A percentile compares a stretch with the other conserved stretches of the same genome.
Evolutionary conservation across 1,284 basidiomycete species (phyloP).

Genomic region (Pseudozyma pruni): DNA sequence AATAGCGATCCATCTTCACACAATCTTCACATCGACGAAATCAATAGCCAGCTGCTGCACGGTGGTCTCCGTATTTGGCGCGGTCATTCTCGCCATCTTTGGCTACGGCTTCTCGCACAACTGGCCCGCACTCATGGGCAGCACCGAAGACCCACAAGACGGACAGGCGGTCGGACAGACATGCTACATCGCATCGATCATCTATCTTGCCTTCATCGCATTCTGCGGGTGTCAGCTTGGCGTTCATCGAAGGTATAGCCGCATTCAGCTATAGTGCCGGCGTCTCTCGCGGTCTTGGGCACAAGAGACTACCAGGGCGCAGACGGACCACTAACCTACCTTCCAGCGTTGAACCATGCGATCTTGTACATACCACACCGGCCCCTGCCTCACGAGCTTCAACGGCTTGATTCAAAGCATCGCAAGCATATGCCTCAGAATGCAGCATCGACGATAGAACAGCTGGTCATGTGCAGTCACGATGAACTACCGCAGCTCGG

Average conservation of each 20-base stretch:
- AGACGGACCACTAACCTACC: too few species aligned
- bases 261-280: conserved; percentile 51
- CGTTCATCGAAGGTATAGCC: conserved; percentile 59
- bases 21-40: neutral
- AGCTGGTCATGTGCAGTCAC: too few species aligned
- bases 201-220: conserved; percentile 71
- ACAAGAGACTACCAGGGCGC: too few species aligned
- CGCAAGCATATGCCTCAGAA: too few species aligned
- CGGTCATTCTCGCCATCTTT: conserved; percentile 70
- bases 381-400: too few species aligned
- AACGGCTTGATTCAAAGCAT: too few species aligned
- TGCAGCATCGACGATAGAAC: too few species aligned
- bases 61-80: conserved; percentile 71
- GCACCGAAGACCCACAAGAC: conserved; percentile 70
- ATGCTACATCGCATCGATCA: conserved; percentile 71
- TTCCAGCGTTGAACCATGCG: too few species aligned
- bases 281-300: neutral
- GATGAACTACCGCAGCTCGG: too few species aligned
- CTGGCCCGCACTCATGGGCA: conserved; percentile 71
- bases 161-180: conserved; percentile 69
- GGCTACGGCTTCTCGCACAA: conserved; percentile 61
- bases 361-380: too few species aligned
- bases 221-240: conserved; percentile 71
- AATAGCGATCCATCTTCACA: too few species aligned
- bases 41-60: conserved; percentile 71